Evolutionary conservation across 192 early-diverging fungal genomes (phyloP).

Genomic region (Dispira parvispora): DNA sequence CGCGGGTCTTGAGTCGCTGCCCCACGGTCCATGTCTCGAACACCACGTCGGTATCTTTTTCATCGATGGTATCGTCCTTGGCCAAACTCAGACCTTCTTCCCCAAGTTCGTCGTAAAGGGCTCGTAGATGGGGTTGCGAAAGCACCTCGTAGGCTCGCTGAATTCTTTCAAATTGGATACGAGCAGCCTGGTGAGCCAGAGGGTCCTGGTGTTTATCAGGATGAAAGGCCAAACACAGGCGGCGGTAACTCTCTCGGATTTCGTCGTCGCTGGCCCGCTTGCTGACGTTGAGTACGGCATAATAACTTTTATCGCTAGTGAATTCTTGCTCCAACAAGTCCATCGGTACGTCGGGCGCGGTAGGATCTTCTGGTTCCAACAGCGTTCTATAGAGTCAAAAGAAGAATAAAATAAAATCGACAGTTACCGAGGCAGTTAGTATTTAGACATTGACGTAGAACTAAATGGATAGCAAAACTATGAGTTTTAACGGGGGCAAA

Average conservation of each 20-base stretch:
- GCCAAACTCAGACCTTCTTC: slow-evolving; percentile 58
- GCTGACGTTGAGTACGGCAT: slow-evolving; percentile 1
- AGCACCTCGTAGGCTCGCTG: slow-evolving; percentile 76
- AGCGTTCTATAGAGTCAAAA: background rate
- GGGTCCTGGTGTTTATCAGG: slow-evolving; percentile 55
- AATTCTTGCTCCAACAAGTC: background rate
- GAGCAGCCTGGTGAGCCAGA: slow-evolving; percentile 44
- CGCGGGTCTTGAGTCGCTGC: slow-evolving; percentile 42
- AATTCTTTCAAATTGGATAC: slow-evolving; percentile 57
- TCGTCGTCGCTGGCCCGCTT: slow-evolving; percentile 40
- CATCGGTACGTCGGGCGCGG: background rate
- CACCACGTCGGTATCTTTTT: background rate
- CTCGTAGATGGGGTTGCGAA: slow-evolving; percentile 51
- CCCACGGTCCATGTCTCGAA: slow-evolving; percentile 26
- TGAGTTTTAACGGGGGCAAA: too few species aligned
- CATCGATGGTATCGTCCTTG: slow-evolving; percentile 14
- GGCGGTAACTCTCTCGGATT: slow-evolving; percentile 58
- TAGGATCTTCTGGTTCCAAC: slow-evolving; percentile 6
- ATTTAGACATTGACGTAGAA: too few species aligned
- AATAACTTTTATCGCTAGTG: background rate
- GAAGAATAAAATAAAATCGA: too few species aligned
- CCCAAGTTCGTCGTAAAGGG: slow-evolving; percentile 87
- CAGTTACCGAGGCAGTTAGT: too few species aligned
- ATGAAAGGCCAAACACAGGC: slow-evolving; percentile 56
- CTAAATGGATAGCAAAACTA: too few species aligned